Base-by-base conservation (phyloP, 2,329 filamentous ascomycete species). In the Phialemonium atrogriseum region DNA sequence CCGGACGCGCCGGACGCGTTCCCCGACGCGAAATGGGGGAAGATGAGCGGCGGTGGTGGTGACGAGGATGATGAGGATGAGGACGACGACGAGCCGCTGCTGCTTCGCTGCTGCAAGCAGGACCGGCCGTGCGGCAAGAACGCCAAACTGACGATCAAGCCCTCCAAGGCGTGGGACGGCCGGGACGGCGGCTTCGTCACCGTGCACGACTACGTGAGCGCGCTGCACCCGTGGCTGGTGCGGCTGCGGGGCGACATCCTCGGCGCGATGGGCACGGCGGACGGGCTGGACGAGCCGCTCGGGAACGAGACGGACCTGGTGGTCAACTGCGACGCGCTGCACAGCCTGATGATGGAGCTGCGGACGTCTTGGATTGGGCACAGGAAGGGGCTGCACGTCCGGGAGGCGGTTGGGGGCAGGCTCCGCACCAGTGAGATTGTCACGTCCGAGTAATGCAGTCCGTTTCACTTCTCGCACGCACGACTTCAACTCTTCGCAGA, bases 131-230 rank as follows among this genome's bases (percentile, higher is more conserved):
- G 13, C 14, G 14, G 27, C 11, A 23, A 36, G 21, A 23, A 37
- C 10, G 13, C 18, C 8, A 19, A 27, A 17, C 18, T 29, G 12
- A 5, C 10, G n/a, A 13, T 40, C 19, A 21, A 4, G 57, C 62
- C 1, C 63, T 66, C 29, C 58, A 50, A 19, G 63, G 39, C 20
- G 68, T 59, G 3, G 62, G 60, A 12, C 63, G 60, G 33, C 69
- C 62, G 15, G 30, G 27, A 27, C 21, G 30, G 34, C 14, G 32
- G 32, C 10, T 39, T 35, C 15, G 36, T 43, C 21, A 43, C 38
- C 5, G 34, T 43, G 0, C 40, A 35, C 22, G 36, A 43, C 34
- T 43, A 35, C 32, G 24, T 43, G 10, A 27, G 23, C 4, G 16
- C 36, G 3, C 27, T 39, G 34, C 38, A 43, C 24, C 36, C 36